phyloP scores from a whole-genome alignment of 257 asterid genomes.

The Echium plantagineum region DNA sequence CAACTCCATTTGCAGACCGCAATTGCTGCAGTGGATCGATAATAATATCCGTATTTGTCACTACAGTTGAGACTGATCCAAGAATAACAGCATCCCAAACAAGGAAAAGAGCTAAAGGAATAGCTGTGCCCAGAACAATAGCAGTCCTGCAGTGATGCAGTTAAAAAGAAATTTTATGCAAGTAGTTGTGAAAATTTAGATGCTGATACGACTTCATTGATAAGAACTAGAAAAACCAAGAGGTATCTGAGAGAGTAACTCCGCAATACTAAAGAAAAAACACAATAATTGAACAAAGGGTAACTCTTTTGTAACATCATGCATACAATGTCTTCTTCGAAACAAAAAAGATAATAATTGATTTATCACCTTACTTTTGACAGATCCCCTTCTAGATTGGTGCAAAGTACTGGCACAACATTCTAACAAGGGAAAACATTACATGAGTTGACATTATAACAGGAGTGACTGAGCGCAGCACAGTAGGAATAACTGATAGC shows the following conservation, averaged over 20 bases:
- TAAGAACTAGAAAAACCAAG: not conserved
- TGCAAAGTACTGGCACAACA: conserved; percentile 91
- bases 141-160: conserved; percentile 49
- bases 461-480: not conserved
- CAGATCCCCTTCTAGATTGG: conserved; percentile 86
- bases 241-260: not conserved
- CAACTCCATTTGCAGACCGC: conserved; percentile 58
- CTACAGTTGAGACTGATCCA: conserved; percentile 50
- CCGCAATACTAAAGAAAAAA: not conserved
- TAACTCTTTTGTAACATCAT: not conserved
- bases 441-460: not conserved
- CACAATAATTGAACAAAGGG: not conserved
- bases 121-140: conserved; percentile 68
- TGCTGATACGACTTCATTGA: not conserved
- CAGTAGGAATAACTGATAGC: not conserved
- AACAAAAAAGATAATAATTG: conserved; percentile 4
- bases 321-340: not conserved
- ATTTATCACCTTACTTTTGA: conserved; percentile 74
- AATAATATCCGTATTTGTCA: conserved; percentile 23
- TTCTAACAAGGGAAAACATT: conserved; percentile 41
- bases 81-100: conserved; percentile 90
- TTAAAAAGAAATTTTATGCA: not conserved
- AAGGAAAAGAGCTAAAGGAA: conserved; percentile 76
- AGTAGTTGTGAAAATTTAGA: not conserved
- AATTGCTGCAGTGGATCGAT: conserved; percentile 59